These are phyloP conservation scores for Leucaena leucocephala DNA, from an alignment of 306 rosid genomes.

Conservation along the genomic window DNA sequence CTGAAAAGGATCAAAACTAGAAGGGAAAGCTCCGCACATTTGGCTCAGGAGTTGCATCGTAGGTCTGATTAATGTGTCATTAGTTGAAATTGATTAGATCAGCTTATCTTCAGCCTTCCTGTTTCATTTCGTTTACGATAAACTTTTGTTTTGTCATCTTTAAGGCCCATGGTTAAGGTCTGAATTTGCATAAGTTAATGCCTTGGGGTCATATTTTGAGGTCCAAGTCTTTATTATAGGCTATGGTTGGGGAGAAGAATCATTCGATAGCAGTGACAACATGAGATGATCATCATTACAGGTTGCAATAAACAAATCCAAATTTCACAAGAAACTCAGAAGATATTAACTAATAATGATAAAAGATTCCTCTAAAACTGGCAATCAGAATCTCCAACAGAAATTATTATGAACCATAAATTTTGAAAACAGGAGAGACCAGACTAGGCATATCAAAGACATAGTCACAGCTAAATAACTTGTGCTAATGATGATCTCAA, in stretches of 20 bases:
- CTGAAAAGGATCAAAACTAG: neutral
- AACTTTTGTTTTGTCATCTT: neutral
- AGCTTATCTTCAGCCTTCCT: constrained; percentile 3
- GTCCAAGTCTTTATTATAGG: neutral
- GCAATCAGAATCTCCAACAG: neutral
- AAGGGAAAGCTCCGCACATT: neutral
- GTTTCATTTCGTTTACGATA: neutral
- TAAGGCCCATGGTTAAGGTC: constrained; percentile 12
- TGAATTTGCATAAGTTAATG: constrained; percentile 12
- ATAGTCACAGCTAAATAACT: constrained; percentile 12
- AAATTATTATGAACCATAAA: neutral
- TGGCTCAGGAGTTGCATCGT: neutral
- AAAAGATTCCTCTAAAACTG: constrained; percentile 9
- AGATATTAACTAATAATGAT: neutral
- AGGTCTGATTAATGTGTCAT: constrained; percentile 9
- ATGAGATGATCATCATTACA: neutral
- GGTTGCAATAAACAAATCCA: constrained; percentile 13
- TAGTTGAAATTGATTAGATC: neutral
- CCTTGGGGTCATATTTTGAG: neutral
- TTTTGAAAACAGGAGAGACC: constrained; percentile 3
- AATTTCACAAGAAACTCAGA: constrained; percentile 7
- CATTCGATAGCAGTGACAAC: constrained; percentile 18
- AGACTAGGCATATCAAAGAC: constrained; percentile 15
- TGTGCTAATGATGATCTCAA: constrained; percentile 8
- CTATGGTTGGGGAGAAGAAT: constrained; percentile 24